These are phyloP conservation scores for Sonneratia alba DNA, from an alignment of 345 rosid genomes.

Conservation along the genomic window DNA sequence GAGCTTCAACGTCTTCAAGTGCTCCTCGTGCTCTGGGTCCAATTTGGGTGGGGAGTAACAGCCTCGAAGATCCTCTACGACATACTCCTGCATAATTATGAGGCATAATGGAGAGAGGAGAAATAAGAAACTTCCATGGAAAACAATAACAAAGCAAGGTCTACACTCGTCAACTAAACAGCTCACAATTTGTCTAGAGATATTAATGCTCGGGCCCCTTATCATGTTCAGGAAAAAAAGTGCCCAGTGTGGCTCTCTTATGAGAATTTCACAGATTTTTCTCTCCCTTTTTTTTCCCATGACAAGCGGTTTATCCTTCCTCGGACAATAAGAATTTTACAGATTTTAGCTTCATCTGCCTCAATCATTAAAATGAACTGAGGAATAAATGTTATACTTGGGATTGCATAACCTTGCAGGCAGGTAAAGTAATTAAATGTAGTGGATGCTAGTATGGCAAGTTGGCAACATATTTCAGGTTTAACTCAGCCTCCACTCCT, in stretches of 20 bases:
- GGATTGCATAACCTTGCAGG: not conserved
- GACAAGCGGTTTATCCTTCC: no score
- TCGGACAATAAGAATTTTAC: not conserved
- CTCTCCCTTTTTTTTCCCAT: no score
- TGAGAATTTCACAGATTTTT: not conserved
- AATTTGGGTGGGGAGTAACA: conserved; percentile 71
- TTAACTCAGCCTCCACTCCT: not conserved
- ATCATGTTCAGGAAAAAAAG: not conserved
- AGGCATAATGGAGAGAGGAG: not conserved
- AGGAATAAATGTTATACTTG: not conserved
- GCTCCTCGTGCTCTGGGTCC: conserved; percentile 68
- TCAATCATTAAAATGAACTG: not conserved
- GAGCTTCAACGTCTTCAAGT: conserved; percentile 70
- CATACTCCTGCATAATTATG: conserved; percentile 45
- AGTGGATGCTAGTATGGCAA: not conserved
- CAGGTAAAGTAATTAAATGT: not conserved
- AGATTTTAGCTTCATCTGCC: not conserved
- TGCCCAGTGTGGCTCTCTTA: not conserved
- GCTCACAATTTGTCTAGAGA: not conserved
- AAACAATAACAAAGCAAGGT: not conserved
- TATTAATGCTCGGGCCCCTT: not conserved
- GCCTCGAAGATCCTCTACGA: conserved; percentile 89
- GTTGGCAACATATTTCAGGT: not conserved
- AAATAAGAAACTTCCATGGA: not conserved
- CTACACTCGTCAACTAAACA: not conserved